These are phyloP conservation scores for Apophysomyces trapeziformis DNA, from an alignment of 371 early-diverging fungal species.

Conservation along the genomic window DNA sequence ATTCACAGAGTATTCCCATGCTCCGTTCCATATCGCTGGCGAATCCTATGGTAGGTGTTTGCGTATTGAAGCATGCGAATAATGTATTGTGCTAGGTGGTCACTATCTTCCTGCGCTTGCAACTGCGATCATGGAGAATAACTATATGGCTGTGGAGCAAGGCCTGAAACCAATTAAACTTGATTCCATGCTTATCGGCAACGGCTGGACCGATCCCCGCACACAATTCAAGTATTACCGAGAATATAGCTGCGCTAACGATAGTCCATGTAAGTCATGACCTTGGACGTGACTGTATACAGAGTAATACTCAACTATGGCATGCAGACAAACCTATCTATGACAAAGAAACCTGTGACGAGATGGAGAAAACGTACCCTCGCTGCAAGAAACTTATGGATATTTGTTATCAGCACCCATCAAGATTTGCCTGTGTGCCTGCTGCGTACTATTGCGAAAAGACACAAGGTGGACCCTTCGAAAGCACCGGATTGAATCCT, in stretches of 20 bases:
- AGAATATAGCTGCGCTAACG: conserved; percentile 73
- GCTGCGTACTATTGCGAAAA: conserved; percentile 77
- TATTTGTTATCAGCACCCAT: conserved; percentile 77
- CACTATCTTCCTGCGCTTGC: conserved; percentile 80
- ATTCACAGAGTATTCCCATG: conserved; percentile 53
- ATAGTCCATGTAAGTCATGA: conserved; percentile 27
- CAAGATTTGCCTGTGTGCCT: conserved; percentile 73
- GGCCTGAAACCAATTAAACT: conserved; percentile 25
- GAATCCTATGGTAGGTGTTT: conserved; percentile 58
- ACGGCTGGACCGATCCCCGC: conserved; percentile 86
- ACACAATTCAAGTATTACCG: conserved; percentile 87
- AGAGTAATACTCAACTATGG: too few relatives aligned
- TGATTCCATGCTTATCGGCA: conserved; percentile 82
- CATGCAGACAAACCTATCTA: conserved; percentile 35
- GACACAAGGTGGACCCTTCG: conserved; percentile 15
- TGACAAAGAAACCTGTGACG: conserved; percentile 62
- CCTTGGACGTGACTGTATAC: not conserved
- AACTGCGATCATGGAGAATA: conserved; percentile 60
- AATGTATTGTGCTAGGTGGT: conserved; percentile 44
- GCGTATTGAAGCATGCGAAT: not conserved
- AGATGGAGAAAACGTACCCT: conserved; percentile 72
- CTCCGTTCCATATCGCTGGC: conserved; percentile 59
- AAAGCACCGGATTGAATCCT: conserved; percentile 36
- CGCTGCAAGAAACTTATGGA: conserved; percentile 73
- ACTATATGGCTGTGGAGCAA: conserved; percentile 55